Conservation (phyloP, 1,284 basidiomycete species). For the Ceratobasidium papillatum region DNA sequence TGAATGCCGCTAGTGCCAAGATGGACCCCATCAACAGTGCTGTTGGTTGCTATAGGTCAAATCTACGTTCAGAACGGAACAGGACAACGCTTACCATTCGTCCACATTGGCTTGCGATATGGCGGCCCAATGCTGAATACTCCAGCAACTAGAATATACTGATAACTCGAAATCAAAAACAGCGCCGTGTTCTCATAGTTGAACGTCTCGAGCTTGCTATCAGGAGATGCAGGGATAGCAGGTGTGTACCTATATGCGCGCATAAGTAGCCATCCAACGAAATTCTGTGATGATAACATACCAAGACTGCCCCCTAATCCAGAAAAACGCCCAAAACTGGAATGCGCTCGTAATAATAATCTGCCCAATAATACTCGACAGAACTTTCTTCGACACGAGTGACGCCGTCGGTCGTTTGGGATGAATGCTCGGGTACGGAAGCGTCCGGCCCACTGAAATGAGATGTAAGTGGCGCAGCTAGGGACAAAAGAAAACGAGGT, state of each 20-base stretch:
- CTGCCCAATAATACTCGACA: constrained; percentile 94
- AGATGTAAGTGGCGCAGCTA: neutral
- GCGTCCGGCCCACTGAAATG: constrained; percentile 57
- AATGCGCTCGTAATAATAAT: constrained; percentile 85
- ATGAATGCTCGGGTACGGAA: constrained; percentile 87
- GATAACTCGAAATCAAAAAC: constrained; percentile 96
- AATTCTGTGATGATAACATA: constrained; percentile 50
- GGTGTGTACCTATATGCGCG: constrained; percentile 65
- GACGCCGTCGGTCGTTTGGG: constrained; percentile 95
- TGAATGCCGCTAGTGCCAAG: constrained; percentile 71
- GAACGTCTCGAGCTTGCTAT: constrained; percentile 83
- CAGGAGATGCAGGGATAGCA: constrained; percentile 67
- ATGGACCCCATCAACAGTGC: constrained; percentile 83
- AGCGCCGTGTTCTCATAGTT: constrained; percentile 95
- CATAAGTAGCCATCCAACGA: neutral
- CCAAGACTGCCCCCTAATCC: constrained; percentile 89
- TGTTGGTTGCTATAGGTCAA: constrained; percentile 50
- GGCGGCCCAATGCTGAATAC: constrained; percentile 98
- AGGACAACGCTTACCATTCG: constrained; percentile 73
- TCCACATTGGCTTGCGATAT: constrained; percentile 93
- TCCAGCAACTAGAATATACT: constrained; percentile 96
- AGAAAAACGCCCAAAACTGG: constrained; percentile 90
- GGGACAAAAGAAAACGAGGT: constrained; percentile 2
- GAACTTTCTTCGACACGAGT: constrained; percentile 94
- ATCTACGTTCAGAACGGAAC: constrained; percentile 5